phyloP scores from a whole-genome alignment of 768 basidiomycete species.

The Collybia nuda region DNA sequence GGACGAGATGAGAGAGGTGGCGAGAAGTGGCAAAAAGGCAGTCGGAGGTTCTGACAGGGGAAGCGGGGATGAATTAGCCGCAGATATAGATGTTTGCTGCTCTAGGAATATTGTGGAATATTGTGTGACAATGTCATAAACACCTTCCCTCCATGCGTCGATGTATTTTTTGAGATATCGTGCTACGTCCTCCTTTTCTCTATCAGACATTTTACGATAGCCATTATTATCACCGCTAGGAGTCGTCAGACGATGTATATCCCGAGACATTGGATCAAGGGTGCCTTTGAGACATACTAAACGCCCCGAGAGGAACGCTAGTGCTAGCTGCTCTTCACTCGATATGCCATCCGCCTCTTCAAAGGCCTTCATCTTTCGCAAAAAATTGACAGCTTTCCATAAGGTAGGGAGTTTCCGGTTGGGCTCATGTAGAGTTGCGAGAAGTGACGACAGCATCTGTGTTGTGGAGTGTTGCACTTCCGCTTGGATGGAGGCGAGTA shows the following conservation, averaged over 20 bases:
- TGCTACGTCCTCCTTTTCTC: constrained; percentile 70
- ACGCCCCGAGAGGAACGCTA: constrained; percentile 80
- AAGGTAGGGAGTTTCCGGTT: constrained; percentile 82
- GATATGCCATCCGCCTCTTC: constrained; percentile 33
- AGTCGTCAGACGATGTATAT: constrained; percentile 33
- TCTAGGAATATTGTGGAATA: constrained; percentile 89
- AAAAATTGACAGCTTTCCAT: constrained; percentile 87
- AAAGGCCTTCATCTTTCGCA: constrained; percentile 80
- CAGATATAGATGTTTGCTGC: constrained; percentile 13
- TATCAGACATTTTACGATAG: constrained; percentile 26
- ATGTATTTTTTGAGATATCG: constrained; percentile 84
- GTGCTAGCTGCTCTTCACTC: constrained; percentile 75
- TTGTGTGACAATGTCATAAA: constrained; percentile 90
- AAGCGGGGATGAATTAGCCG: background rate
- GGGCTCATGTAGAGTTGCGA: constrained; percentile 78
- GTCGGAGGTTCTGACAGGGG: constrained; percentile 19
- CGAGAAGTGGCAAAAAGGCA: constrained; percentile 63
- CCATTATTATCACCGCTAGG: constrained; percentile 45
- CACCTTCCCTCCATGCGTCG: constrained; percentile 89
- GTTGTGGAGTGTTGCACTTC: constrained; percentile 69
- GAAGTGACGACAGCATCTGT: constrained; percentile 76
- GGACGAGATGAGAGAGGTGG: constrained; percentile 51
- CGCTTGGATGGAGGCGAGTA: constrained; percentile 60
- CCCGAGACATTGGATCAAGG: constrained; percentile 16
- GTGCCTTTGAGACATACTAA: constrained; percentile 50